Conservation (phyloP, 768 basidiomycete genomes). For the Leccinellum albellum region DNA sequence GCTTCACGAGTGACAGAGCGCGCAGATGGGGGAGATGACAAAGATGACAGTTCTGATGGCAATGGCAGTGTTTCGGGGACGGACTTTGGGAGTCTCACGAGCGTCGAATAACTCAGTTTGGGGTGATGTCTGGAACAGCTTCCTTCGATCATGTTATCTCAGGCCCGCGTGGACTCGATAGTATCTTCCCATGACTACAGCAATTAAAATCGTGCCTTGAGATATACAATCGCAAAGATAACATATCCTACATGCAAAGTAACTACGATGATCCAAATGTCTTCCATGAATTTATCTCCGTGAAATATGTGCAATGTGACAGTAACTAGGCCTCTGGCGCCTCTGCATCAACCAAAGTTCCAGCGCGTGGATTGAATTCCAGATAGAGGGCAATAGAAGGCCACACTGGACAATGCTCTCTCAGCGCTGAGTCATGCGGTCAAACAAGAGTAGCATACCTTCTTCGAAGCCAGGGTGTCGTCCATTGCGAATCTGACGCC, state of each 20-base stretch:
- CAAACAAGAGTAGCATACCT: constrained; percentile 39
- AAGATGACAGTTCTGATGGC: constrained; percentile 35
- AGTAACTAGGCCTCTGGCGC: constrained; percentile 12
- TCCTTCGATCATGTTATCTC: constrained; percentile 6
- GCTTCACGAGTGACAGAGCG: constrained; percentile 11
- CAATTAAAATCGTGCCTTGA: background rate
- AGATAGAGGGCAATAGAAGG: constrained; percentile 60
- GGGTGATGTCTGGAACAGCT: background rate
- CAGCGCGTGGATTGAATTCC: constrained; percentile 50
- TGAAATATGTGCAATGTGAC: constrained; percentile 1
- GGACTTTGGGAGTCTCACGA: constrained; percentile 49
- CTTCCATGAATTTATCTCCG: background rate
- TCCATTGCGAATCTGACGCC: constrained; percentile 81
- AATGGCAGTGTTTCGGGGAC: constrained; percentile 39
- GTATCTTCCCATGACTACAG: background rate
- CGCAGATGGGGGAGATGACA: constrained; percentile 20
- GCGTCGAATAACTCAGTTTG: constrained; percentile 38
- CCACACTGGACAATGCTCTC: constrained; percentile 47
- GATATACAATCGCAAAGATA: background rate
- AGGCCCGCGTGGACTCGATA: background rate
- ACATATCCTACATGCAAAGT: constrained; percentile 4
- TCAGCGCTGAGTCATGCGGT: constrained; percentile 7
- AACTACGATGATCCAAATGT: constrained; percentile 9
- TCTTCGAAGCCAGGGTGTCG: constrained; percentile 87
- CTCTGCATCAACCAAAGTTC: constrained; percentile 19